Percentiles rank a stretch among this genome's conserved stretches.
phyloP scores from a whole-genome alignment of 306 rosid species.

The Glycyrrhiza uralensis region DNA sequence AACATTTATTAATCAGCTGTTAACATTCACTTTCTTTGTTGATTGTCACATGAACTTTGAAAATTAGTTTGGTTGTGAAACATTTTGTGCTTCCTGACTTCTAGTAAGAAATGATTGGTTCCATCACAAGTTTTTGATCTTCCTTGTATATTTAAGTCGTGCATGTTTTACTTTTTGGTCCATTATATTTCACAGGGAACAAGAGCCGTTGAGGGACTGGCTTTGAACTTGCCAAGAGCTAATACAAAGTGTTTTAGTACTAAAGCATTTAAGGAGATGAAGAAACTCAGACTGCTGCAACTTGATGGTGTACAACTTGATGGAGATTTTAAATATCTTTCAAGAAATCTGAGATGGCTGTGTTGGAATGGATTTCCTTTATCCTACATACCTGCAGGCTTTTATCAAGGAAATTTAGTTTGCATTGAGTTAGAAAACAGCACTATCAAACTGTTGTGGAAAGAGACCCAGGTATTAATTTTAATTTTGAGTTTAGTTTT shows the following conservation, averaged over 20 bases:
- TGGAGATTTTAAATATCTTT: constrained; percentile 20
- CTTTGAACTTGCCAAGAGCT: background rate
- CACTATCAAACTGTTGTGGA: background rate
- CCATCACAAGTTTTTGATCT: background rate
- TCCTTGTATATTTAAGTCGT: background rate
- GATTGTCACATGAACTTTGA: background rate
- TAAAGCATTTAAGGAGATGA: constrained; percentile 18
- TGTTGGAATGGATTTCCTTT: constrained; percentile 18
- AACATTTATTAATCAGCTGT: background rate
- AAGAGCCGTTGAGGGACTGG: constrained; percentile 8
- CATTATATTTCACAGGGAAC: constrained; percentile 11
- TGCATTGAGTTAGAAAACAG: background rate
- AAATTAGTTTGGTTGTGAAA: background rate
- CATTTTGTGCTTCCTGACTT: background rate
- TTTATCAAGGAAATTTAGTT: constrained; percentile 11
- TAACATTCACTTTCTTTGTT: background rate
- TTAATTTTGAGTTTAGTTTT: background rate
- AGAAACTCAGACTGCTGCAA: constrained; percentile 6
- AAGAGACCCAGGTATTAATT: constrained; percentile 5
- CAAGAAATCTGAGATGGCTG: constrained; percentile 8
- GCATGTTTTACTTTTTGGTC: background rate
- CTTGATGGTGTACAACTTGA: constrained; percentile 4
- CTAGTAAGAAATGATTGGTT: background rate
- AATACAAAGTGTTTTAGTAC: background rate
- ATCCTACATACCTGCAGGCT: background rate